Conservation (phyloP, 208 protist species). For the Leishmania tarentolae region DNA sequence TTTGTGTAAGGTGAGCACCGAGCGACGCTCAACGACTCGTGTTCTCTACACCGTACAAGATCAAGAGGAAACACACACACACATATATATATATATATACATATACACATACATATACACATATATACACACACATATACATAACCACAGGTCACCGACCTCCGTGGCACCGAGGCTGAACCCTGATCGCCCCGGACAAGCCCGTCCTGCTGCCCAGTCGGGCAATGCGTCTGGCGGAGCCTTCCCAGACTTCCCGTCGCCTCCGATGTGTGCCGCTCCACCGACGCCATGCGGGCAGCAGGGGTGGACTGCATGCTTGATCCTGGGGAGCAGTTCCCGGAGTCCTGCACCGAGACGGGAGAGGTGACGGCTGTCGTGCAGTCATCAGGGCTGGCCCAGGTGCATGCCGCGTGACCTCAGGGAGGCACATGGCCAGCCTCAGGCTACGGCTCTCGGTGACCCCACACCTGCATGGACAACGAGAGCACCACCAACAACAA, state of each 20-base stretch:
- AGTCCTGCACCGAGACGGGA: too few relatives aligned
- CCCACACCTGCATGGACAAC: not conserved
- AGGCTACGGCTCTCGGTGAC: too few relatives aligned
- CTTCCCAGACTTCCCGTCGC: not conserved
- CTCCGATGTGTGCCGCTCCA: not conserved
- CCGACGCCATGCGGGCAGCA: not conserved
- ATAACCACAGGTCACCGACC: not conserved
- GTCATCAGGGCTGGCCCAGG: not conserved
- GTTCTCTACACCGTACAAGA: too few relatives aligned
- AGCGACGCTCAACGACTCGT: too few relatives aligned
- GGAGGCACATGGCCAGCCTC: not conserved
- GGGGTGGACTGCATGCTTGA: not conserved
- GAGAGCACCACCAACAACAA: not conserved
- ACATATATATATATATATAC: too few relatives aligned
- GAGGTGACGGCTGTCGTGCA: not conserved
- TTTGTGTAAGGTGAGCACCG: too few relatives aligned
- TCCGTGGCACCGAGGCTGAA: not conserved
- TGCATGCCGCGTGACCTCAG: not conserved
- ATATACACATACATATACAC: too few relatives aligned
- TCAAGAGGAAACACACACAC: too few relatives aligned
- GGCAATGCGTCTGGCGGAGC: not conserved
- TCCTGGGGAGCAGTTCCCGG: too few relatives aligned
- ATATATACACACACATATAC: too few relatives aligned
- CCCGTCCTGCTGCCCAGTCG: not conserved
- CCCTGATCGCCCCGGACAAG: not conserved